Evolutionary conservation across 2,329 filamentous ascomycete genomes (phyloP).

Genomic region (Lanzia echinophila): DNA sequence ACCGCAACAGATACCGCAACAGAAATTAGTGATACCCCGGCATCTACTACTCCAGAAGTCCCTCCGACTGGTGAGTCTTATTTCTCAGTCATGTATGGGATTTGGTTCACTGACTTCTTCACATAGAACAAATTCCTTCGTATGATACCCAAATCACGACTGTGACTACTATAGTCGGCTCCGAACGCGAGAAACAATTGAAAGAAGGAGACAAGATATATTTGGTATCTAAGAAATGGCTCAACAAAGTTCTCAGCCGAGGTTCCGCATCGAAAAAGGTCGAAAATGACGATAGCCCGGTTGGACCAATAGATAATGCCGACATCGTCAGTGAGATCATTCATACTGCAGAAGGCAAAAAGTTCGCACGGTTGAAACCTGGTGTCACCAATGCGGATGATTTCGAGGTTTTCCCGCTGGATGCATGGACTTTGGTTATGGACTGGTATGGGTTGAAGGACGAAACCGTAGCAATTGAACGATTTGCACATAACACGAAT

Average conservation of each 20-base stretch:
- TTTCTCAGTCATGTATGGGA: background rate
- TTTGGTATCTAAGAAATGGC: slow-evolving; percentile 73
- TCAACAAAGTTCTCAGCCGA: slow-evolving; percentile 63
- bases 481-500: slow-evolving; percentile 72
- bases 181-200: slow-evolving; percentile 41
- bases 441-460: slow-evolving; percentile 74
- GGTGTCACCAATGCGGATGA: slow-evolving; percentile 58
- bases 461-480: slow-evolving; percentile 63
- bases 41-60: slow-evolving; percentile 5
- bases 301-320: slow-evolving; percentile 78
- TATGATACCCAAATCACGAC: slow-evolving; percentile 68
- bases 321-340: slow-evolving; percentile 65
- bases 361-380: slow-evolving; percentile 68
- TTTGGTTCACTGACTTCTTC: background rate
- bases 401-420: slow-evolving; percentile 69
- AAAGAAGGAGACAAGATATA: slow-evolving; percentile 69
- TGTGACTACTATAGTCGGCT: slow-evolving; percentile 56
- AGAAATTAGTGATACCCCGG: background rate
- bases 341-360: slow-evolving; percentile 40
- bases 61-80: background rate
- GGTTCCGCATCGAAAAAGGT: slow-evolving; percentile 55
- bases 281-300: slow-evolving; percentile 49
- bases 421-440: slow-evolving; percentile 75
- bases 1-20: background rate
- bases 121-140: slow-evolving; percentile 31